Percentiles rank a stretch among this genome's conserved stretches.
Conservation (phyloP, 495 filamentous ascomycete species). For the Neurospora sp. region DNA sequence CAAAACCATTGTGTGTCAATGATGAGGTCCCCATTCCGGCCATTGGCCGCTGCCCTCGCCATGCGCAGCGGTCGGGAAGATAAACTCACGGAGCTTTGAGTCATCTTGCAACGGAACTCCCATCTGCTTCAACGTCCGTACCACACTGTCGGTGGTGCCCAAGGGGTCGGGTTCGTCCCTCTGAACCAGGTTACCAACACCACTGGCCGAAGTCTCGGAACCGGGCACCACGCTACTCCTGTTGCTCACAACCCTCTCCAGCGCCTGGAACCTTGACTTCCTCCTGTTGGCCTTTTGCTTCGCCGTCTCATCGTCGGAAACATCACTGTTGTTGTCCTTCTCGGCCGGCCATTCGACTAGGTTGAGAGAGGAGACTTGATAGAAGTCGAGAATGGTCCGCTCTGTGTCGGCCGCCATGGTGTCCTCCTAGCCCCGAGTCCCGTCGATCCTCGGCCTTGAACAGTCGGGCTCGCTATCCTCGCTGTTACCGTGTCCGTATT, state of each 20-base stretch:
- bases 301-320: slow-evolving; percentile 51
- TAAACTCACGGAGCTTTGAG: slow-evolving; percentile 54
- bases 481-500: not conserved
- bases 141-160: slow-evolving; percentile 72
- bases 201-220: slow-evolving; percentile 54
- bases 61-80: not conserved
- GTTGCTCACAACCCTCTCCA: slow-evolving; percentile 63
- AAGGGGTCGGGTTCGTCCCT: slow-evolving; percentile 88
- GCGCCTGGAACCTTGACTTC: slow-evolving; percentile 73
- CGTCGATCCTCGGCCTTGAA: not conserved
- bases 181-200: slow-evolving; percentile 65
- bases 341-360: slow-evolving; percentile 82
- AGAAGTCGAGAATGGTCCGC: slow-evolving; percentile 73
- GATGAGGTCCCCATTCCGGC: not conserved
- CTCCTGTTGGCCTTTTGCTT: slow-evolving; percentile 46
- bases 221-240: slow-evolving; percentile 56
- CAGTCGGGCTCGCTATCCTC: not conserved
- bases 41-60: not conserved
- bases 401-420: slow-evolving; percentile 42
- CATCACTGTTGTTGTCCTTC: slow-evolving; percentile 59
- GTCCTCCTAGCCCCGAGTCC: not conserved
- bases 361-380: slow-evolving; percentile 70
- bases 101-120: slow-evolving; percentile 85
- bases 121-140: slow-evolving; percentile 60
- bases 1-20: not conserved